A percentile compares a stretch with the other conserved stretches of the same genome.
phyloP scores from a whole-genome alignment of 73 alveolate genomes.

The Tetrahymena malaccensis region DNA sequence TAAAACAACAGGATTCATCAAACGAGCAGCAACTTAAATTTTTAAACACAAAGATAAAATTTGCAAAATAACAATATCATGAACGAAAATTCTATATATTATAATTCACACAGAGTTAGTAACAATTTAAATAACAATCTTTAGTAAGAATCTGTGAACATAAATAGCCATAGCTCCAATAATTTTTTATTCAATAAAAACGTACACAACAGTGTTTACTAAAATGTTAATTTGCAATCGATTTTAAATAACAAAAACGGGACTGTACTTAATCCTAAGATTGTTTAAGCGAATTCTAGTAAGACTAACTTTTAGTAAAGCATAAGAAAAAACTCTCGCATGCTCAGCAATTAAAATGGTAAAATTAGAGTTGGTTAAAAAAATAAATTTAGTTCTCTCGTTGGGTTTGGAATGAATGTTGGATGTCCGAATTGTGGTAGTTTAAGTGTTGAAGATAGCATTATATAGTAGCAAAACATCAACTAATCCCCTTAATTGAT shows the following conservation, averaged over 20 bases:
- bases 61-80: neutral
- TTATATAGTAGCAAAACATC: neutral
- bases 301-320: neutral
- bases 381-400: neutral
- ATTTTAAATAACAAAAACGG: neutral
- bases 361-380: neutral
- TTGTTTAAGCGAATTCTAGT: neutral
- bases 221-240: neutral
- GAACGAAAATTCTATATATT: neutral
- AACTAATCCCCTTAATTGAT: neutral
- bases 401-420: neutral
- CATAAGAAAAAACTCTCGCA: neutral
- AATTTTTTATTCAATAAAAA: too few relatives aligned
- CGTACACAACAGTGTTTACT: neutral
- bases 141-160: neutral
- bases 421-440: neutral
- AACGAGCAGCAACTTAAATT: neutral
- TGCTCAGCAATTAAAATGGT: neutral
- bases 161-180: neutral
- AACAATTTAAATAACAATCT: neutral
- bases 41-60: neutral
- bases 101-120: neutral
- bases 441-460: neutral
- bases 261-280: neutral
- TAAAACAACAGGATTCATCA: neutral